Base-by-base conservation (phyloP, 305 asterid species). In the Rubia tinctorum region DNA sequence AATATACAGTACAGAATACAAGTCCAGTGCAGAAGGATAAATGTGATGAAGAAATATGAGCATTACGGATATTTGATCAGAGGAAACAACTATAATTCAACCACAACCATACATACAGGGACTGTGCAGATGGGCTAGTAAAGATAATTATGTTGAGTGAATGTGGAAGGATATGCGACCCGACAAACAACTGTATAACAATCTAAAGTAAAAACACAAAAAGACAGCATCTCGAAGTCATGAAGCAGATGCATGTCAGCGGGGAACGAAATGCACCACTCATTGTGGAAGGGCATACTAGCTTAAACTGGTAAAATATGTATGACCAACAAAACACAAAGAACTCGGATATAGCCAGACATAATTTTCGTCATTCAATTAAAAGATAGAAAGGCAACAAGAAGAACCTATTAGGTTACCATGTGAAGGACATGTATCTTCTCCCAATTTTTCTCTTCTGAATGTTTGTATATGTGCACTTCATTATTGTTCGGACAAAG, bases 361-460 rank as follows among this genome's bases (percentile, higher is more conserved):
- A 44, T 15, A 14, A 65, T 40, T 39, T 6, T 37, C 18, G 45
- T 56, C n/a, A 25, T 62, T 23, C 71, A 51, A 66, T 56, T 14
- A 40, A 72, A 77, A 25, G 65, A 18, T 18, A 10, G 45, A 53
- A 72, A 18, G 43, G 69, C 49, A 56, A 15, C 55, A 64, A 47
- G 12, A 70, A 71, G 71, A 15, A 43, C 17, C 47, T 58, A 18
- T 58, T 25, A 72, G 44, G 40, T 69, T 83, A 92, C 99, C 97
- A 90, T 95, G 53, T 95, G 97, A 78, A 95, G 97, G 85, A 88
- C 91, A 73, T 92, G 97, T 82, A 92, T 81, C 89, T 86, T 95
- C 91, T 95, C 99, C 99, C 99, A 95, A 84, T 90, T 92, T 64
- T 86, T 94, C 71, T 88, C 94, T 58, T 89, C 97, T 53, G 85